Conservation (phyloP, 257 asterid genomes). For the Nicotiana tabacum region DNA sequence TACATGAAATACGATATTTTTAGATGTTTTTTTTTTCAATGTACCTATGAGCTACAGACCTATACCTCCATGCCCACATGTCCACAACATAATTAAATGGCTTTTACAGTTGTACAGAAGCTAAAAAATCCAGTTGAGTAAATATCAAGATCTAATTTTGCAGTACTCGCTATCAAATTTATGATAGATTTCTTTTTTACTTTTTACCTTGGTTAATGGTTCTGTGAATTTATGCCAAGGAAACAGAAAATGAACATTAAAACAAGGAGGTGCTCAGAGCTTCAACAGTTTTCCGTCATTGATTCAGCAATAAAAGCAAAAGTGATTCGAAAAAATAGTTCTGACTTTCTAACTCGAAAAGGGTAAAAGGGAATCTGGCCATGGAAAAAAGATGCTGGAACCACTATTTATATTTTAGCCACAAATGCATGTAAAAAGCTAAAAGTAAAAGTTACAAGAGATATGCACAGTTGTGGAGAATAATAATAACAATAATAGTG, state of each 20-base stretch:
- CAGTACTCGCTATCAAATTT: background rate
- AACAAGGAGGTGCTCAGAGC: background rate
- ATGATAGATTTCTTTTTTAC: background rate
- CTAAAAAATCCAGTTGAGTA: background rate
- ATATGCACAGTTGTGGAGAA: conserved; percentile 12
- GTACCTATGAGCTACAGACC: background rate
- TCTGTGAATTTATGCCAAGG: background rate
- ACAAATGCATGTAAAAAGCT: conserved; percentile 10
- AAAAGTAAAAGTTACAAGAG: background rate
- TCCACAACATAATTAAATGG: background rate
- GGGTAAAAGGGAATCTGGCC: background rate
- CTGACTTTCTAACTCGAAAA: conserved; percentile 19
- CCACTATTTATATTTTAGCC: background rate
- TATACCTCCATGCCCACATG: background rate
- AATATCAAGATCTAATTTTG: background rate
- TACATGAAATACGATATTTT: no score
- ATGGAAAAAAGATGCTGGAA: background rate
- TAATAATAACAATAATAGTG: background rate
- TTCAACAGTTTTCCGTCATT: conserved; percentile 4
- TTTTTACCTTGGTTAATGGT: conserved; percentile 6
- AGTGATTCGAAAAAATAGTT: conserved; percentile 24
- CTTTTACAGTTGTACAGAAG: background rate
- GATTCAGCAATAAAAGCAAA: conserved; percentile 15
- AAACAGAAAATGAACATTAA: background rate
- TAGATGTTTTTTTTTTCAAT: background rate